phyloP scores from a whole-genome alignment of 495 filamentous ascomycete species.

The Xylaria acuta region DNA sequence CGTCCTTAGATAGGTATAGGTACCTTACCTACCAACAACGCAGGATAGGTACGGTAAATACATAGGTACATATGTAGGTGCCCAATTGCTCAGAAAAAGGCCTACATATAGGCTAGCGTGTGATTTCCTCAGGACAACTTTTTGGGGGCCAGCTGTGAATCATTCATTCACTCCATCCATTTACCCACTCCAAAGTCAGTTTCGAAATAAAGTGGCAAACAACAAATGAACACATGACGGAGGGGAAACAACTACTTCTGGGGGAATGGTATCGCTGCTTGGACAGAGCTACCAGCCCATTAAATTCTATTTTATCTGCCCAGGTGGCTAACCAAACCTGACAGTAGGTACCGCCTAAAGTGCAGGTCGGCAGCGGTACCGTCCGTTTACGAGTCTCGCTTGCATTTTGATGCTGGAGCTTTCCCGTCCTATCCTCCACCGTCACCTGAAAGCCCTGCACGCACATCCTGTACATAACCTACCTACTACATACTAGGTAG shows the following conservation, averaged over 20 bases:
- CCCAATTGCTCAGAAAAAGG: neutral
- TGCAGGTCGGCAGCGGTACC: neutral
- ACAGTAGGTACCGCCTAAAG: neutral
- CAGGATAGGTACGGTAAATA: neutral
- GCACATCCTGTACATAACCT: conserved; percentile 8
- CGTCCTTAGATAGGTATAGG: too few species aligned
- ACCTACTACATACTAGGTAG: too few species aligned
- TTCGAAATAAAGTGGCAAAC: neutral
- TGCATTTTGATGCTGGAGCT: conserved; percentile 15
- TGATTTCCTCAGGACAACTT: neutral
- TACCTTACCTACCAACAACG: neutral
- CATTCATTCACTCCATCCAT: neutral
- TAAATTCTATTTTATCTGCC: neutral
- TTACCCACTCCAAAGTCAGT: neutral
- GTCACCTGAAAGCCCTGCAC: conserved; percentile 5
- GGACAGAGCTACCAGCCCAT: neutral
- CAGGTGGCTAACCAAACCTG: neutral
- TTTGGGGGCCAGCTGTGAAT: neutral
- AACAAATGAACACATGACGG: neutral
- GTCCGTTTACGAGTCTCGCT: neutral
- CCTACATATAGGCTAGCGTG: neutral
- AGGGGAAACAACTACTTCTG: neutral
- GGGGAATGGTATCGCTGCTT: neutral
- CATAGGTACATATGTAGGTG: neutral
- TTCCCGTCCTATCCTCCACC: conserved; percentile 12